Evolutionary conservation across 73 alveolate genomes (phyloP).

Genomic region (Breviolum minutum): DNA sequence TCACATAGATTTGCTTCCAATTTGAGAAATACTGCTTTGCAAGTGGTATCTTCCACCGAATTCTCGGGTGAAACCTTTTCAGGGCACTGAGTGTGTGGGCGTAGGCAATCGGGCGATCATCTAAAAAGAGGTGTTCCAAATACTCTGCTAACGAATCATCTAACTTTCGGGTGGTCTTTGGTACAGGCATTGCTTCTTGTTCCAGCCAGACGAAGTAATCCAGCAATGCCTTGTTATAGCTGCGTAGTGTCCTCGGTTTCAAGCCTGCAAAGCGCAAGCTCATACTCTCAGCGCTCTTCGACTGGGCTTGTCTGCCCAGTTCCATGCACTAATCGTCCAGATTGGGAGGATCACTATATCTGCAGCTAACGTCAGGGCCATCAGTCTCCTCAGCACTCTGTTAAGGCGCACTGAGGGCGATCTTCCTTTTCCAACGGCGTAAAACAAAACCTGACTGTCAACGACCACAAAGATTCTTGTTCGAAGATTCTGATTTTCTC

Average conservation of each 20-base stretch:
- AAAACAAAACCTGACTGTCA: conserved; percentile 1
- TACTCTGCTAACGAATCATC: background rate
- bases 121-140: background rate
- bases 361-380: background rate
- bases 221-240: background rate
- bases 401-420: background rate
- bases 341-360: background rate
- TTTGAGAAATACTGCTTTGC: background rate
- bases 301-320: conserved; percentile 10
- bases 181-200: background rate
- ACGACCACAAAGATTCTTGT: background rate
- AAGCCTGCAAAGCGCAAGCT: background rate
- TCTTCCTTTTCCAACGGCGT: background rate
- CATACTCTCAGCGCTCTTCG: background rate
- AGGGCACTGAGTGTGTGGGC: background rate
- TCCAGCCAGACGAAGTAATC: background rate
- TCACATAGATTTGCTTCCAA: background rate
- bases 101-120: background rate
- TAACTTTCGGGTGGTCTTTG: background rate
- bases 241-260: background rate
- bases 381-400: background rate
- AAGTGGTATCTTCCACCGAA: background rate
- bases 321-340: conserved; percentile 19
- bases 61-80: background rate
- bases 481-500: background rate